Conservation (phyloP, 2,329 filamentous ascomycete genomes). For the Exophiala sp. region DNA sequence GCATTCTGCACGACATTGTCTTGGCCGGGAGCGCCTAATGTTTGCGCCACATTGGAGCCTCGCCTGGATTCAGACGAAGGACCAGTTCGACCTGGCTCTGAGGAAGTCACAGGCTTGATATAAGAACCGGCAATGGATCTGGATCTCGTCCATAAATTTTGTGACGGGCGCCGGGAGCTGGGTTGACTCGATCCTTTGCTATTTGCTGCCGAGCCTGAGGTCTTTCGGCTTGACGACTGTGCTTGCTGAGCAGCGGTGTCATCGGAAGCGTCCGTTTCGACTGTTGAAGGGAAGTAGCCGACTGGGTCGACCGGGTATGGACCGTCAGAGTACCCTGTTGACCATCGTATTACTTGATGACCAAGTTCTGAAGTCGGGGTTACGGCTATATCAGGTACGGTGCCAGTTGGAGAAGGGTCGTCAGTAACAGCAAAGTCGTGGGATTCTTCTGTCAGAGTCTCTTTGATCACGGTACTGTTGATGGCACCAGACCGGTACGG, state of each 20-base stretch:
- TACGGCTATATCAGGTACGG: background rate
- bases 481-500: background rate
- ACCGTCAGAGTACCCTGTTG: background rate
- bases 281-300: background rate
- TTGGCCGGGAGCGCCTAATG: background rate
- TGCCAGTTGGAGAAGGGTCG: background rate
- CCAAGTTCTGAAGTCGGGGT: background rate
- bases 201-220: background rate
- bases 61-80: background rate
- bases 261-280: background rate
- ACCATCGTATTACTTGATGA: background rate
- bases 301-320: background rate
- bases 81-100: background rate
- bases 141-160: constrained; percentile 1
- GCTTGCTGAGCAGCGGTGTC: background rate
- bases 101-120: background rate
- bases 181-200: background rate
- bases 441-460: background rate
- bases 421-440: background rate
- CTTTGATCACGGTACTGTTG: background rate
- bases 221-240: background rate
- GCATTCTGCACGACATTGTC: background rate
- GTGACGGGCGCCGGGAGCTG: background rate
- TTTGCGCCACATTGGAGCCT: background rate
- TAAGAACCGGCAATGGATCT: background rate